These are phyloP conservation scores for Gossypium stocksii DNA, from an alignment of 345 rosid genomes.

Conservation along the genomic window DNA sequence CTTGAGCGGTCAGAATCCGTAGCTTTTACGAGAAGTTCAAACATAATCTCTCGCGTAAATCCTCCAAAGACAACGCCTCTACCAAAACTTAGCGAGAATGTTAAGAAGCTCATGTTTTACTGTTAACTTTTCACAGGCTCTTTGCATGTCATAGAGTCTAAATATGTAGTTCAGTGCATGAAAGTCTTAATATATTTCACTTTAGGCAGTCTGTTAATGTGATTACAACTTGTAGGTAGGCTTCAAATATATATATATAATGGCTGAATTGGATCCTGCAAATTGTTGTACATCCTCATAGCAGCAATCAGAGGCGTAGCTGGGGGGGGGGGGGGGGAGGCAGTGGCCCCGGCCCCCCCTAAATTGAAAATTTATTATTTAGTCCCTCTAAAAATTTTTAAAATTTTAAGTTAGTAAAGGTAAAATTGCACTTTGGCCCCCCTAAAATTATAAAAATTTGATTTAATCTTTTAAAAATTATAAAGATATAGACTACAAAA, in stretches of 20 bases:
- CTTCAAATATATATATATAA: neutral
- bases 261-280: constrained; percentile 6
- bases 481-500: too few relatives aligned
- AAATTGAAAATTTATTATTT: too few relatives aligned
- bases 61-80: constrained; percentile 82
- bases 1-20: constrained; percentile 62
- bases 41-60: constrained; percentile 52
- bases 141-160: neutral
- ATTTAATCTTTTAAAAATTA: too few relatives aligned
- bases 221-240: neutral
- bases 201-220: neutral
- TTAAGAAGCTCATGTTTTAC: constrained; percentile 89
- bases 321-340: too few relatives aligned
- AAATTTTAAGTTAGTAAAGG: too few relatives aligned
- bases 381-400: too few relatives aligned
- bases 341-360: too few relatives aligned
- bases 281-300: neutral
- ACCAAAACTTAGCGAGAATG: constrained; percentile 76
- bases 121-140: constrained; percentile 40
- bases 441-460: too few relatives aligned
- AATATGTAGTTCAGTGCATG: neutral
- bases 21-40: constrained; percentile 31
- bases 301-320: too few relatives aligned
- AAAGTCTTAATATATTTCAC: neutral
- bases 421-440: too few relatives aligned